Conservation (phyloP, 805 yeast genomes). For the Metschnikowia aberdeeniae region DNA sequence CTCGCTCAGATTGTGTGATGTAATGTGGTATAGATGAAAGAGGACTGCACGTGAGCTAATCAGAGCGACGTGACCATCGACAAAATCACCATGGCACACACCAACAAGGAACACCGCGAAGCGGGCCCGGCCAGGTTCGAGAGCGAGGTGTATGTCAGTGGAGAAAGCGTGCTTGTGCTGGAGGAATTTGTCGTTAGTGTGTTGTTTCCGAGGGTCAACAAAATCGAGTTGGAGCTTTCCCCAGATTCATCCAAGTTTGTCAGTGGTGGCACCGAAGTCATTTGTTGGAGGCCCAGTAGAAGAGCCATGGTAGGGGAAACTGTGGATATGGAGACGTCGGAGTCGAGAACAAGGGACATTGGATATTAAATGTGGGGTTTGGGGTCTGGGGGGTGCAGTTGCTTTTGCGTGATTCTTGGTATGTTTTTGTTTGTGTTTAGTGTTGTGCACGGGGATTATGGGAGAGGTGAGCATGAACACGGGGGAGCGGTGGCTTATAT, state of each 20-base stretch:
- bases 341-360: slow-evolving; percentile 18
- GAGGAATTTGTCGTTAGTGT: slow-evolving; percentile 5
- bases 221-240: background rate
- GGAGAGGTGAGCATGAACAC: no score
- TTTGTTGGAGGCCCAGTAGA: slow-evolving; percentile 16
- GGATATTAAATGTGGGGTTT: background rate
- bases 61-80: slow-evolving; percentile 1
- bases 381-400: background rate
- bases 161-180: background rate
- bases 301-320: slow-evolving; percentile 7
- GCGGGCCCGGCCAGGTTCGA: background rate
- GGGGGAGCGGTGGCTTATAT: no score
- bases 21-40: no score
- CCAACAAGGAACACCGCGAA: background rate
- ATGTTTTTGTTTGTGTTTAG: no score
- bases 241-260: background rate
- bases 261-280: slow-evolving; percentile 7
- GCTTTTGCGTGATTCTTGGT: no score
- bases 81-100: background rate
- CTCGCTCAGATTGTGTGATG: no score
- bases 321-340: slow-evolving; percentile 8
- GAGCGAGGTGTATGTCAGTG: background rate
- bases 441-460: no score
- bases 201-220: slow-evolving; percentile 4
- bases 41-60: no score